Evolutionary conservation across 352 stramenopile genomes (phyloP), one percentile per base, ranked within the genome.

Genomic region (Pythium dissotocum): DNA sequence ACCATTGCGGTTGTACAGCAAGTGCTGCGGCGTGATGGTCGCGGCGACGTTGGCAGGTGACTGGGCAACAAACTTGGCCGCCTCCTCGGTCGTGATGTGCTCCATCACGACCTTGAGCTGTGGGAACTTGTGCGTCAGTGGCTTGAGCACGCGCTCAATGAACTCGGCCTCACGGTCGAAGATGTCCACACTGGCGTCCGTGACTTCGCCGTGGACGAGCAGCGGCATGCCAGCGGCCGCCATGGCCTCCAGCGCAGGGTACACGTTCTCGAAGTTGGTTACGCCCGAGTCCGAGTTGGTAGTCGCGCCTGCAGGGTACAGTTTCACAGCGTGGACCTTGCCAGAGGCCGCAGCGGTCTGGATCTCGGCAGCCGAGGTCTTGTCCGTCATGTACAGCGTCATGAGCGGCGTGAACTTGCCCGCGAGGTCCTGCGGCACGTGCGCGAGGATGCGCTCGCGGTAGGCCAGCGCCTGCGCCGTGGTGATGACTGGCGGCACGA

Each of bases 81-180:
- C 97, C 53, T 99, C 88, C 53, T 90, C 87, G 8, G 98, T 99
- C 61, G 97, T 99, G 71, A 99, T 99, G 77, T 99, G 98, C 80
- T 99, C 98, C 95, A 99, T 98, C n/a, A 99, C 97, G 61, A 99
- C 89, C 80, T 99, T 99, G 33, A 99, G 85, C 36, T 85, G 77
- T 8, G 97, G 96, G 76, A 98, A 95, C 58, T 95, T 87, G n/a
- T 62, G 69, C 6, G 99, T 91, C 5, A 99, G 69, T 21, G 97
- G 94, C 69, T 93, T 96, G 58, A 99, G 91, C 65, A 98, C 90
- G 67, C 93, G 77, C 72, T 98, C 85, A 52, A 99, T 98, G 79
- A 99, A 99, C 16, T 83, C 81, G 3, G 89, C 84, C 76, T 99
- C 98, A 58, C 97, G 88, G 67, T 99, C 97, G 73, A 99, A 99